Conservation (phyloP, 2,329 filamentous ascomycete genomes). For the Monosporascus sp. region DNA sequence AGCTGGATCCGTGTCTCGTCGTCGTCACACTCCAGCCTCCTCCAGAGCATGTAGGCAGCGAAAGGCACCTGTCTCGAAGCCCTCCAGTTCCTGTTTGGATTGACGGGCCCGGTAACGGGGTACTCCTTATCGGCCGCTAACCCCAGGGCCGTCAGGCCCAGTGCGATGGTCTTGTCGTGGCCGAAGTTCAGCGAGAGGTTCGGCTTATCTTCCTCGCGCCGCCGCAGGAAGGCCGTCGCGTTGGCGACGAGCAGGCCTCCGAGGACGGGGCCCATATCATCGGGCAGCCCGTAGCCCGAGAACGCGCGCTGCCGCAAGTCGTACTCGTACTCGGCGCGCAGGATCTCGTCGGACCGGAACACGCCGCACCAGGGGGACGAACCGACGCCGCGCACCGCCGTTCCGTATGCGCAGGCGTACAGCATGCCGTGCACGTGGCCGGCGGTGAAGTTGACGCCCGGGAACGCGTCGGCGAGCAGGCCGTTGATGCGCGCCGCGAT, state of each 20-base stretch:
- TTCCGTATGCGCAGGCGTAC: conserved; percentile 19
- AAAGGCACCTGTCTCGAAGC: conserved; percentile 16
- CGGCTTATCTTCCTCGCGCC: not conserved
- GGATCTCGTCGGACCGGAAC: conserved; percentile 14
- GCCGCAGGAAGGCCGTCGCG: conserved; percentile 12
- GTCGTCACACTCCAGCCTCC: conserved; percentile 11
- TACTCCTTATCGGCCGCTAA: conserved; percentile 13
- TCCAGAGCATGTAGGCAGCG: conserved; percentile 17
- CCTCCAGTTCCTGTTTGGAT: conserved; percentile 14
- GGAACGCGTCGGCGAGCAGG: conserved; percentile 8
- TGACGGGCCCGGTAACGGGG: conserved; percentile 11
- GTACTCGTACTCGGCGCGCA: conserved; percentile 17
- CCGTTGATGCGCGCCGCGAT: conserved; percentile 14
- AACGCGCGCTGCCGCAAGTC: conserved; percentile 19
- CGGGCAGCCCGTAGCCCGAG: conserved; percentile 17
- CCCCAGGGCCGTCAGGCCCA: conserved; percentile 15
- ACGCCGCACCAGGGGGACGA: conserved; percentile 18
- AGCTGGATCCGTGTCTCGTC: conserved; percentile 13
- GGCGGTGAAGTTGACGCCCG: conserved; percentile 11
- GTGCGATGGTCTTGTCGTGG: conserved; percentile 19
- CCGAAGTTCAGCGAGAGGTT: conserved; percentile 18
- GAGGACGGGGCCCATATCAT: conserved; percentile 15
- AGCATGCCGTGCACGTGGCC: conserved; percentile 16
- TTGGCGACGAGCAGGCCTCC: conserved; percentile 16
- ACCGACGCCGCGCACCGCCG: conserved; percentile 11